These are phyloP conservation scores for Xerocomellus dryophilus DNA, from an alignment of 768 basidiomycete genomes.

Conservation along the genomic window DNA sequence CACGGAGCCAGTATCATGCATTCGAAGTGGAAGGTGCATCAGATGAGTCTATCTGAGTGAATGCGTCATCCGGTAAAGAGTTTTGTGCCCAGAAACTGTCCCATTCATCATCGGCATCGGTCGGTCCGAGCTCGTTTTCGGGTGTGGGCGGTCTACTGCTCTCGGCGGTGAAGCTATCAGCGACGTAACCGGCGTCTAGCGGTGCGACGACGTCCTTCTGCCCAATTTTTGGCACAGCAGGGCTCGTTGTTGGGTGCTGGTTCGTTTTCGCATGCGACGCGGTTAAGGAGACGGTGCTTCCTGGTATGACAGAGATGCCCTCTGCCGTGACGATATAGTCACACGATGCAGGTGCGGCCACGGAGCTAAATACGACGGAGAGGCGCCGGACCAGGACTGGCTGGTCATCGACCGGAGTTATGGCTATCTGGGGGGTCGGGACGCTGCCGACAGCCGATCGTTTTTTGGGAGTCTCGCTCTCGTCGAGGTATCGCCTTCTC, in stretches of 20 bases:
- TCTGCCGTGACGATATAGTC: conserved; percentile 71
- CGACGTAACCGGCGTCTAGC: conserved; percentile 35
- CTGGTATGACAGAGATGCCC: conserved; percentile 47
- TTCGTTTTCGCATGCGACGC: not conserved
- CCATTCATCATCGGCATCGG: conserved; percentile 43
- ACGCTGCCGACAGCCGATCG: conserved; percentile 12
- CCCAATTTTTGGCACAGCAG: not conserved
- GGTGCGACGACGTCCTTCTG: conserved; percentile 30
- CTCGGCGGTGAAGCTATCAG: conserved; percentile 24
- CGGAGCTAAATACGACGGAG: conserved; percentile 74
- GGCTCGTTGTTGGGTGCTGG: conserved; percentile 10
- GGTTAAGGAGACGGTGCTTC: conserved; percentile 16
- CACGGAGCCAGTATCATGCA: conserved; percentile 9
- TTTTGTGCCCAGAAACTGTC: conserved; percentile 45
- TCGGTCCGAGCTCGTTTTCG: conserved; percentile 25
- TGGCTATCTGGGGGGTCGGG: not conserved
- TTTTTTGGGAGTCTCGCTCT: conserved; percentile 31
- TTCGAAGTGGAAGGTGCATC: conserved; percentile 5
- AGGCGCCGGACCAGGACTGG: conserved; percentile 63
- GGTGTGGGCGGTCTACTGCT: conserved; percentile 16
- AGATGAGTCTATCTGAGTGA: conserved; percentile 18
- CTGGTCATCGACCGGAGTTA: conserved; percentile 36
- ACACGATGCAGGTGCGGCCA: conserved; percentile 52
- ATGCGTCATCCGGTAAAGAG: conserved; percentile 39
- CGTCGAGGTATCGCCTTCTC: conserved; percentile 55